Conservation (phyloP, 106 monocot genomes). For the Vanilla planifolia region DNA sequence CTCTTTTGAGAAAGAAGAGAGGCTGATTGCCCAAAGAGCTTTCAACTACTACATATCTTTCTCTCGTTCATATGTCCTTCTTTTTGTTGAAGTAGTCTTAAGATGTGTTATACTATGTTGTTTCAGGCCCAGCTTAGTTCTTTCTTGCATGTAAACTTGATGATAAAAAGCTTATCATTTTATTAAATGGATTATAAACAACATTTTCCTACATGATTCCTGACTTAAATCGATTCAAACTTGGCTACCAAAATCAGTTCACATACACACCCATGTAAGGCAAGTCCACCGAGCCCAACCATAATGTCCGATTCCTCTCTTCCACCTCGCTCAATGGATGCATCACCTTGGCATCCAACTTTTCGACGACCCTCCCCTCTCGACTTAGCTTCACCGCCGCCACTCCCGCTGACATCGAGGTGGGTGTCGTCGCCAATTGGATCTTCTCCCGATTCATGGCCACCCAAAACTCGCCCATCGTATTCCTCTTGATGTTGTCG, state of each 20-base stretch:
- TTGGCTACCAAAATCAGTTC: too few species aligned
- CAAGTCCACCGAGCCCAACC: slow-evolving; percentile 28
- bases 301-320: slow-evolving; percentile 16
- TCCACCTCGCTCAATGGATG: slow-evolving; percentile 28
- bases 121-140: too few species aligned
- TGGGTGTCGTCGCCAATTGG: not conserved
- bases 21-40: too few species aligned
- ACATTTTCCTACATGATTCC: too few species aligned
- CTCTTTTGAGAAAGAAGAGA: slow-evolving; percentile 28
- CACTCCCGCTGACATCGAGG: not conserved
- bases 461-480: slow-evolving; percentile 23
- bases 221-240: too few species aligned
- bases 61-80: too few species aligned
- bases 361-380: slow-evolving; percentile 16
- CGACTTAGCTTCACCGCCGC: slow-evolving; percentile 22
- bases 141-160: too few species aligned
- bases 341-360: slow-evolving; percentile 8
- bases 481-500: slow-evolving; percentile 21
- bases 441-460: slow-evolving; percentile 14
- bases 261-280: slow-evolving; percentile 20
- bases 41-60: too few species aligned
- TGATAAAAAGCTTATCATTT: too few species aligned
- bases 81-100: too few species aligned
- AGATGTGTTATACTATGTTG: too few species aligned
- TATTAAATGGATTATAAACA: too few species aligned